phyloP scores from a whole-genome alignment of 345 rosid species.

The Raphanus raphanistrum region DNA sequence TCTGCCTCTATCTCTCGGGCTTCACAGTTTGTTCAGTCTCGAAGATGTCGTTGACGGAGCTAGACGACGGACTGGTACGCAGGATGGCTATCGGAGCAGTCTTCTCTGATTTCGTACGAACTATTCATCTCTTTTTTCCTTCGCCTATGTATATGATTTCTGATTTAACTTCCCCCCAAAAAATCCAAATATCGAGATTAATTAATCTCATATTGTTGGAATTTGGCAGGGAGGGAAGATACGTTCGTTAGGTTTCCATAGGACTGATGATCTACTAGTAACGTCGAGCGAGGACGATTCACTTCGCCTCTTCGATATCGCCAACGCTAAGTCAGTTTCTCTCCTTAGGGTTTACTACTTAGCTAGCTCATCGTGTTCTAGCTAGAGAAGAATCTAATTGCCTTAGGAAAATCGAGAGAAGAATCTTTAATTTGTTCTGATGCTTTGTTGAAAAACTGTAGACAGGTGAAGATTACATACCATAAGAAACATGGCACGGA shows the following conservation, averaged over 20 bases:
- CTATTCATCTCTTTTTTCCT: neutral
- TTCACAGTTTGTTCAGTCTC: slow-evolving; percentile 13
- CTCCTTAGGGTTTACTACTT: slow-evolving; percentile 12
- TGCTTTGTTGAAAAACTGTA: slow-evolving; percentile 6
- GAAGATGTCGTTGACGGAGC: slow-evolving; percentile 58
- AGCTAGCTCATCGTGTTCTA: neutral
- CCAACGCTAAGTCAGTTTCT: slow-evolving; percentile 76
- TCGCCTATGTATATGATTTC: neutral
- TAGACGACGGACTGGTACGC: slow-evolving; percentile 66
- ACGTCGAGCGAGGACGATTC: slow-evolving; percentile 96
- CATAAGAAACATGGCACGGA: slow-evolving; percentile 96
- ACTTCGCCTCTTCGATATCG: slow-evolving; percentile 86
- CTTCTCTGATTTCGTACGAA: slow-evolving; percentile 85
- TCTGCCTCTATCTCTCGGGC: neutral
- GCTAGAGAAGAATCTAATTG: neutral
- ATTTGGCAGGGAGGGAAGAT: slow-evolving; percentile 74
- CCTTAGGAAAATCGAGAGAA: neutral
- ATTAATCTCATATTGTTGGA: neutral
- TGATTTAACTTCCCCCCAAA: neutral
- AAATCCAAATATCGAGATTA: neutral
- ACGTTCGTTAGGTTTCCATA: slow-evolving; percentile 82
- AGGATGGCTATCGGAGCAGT: slow-evolving; percentile 94
- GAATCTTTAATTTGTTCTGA: no score
- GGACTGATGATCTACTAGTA: slow-evolving; percentile 85
- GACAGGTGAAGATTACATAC: slow-evolving; percentile 92